Evolutionary conservation across 2,329 filamentous ascomycete species (phyloP), one percentile per base, ranked within the genome.

Genomic region (Herpotrichia juniperi): DNA sequence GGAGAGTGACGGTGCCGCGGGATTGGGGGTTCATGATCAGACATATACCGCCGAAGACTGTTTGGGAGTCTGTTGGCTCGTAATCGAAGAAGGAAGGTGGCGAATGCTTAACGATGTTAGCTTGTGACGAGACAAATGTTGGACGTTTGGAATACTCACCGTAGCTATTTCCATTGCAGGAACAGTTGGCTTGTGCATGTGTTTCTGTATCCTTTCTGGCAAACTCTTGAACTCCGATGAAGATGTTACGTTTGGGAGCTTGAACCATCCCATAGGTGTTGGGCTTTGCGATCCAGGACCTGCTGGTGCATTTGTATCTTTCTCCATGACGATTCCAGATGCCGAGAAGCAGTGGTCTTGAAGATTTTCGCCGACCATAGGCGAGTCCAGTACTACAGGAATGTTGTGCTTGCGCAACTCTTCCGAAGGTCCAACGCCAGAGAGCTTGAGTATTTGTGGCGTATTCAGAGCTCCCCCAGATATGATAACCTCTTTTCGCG

Each of bases 101-200:
- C 17, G 17, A 46, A n/a, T 37, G 21, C 42, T 9, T 28, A 32
- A 46, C 42, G 8, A 24, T 16, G 22, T 37, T 31, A 28, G 32
- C 21, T 75, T 14, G 77, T 71, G 21, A n/a, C n/a, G 17, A 40
- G 46, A 7, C 14, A 59, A 2, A 45, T 43, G 7, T 37, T 34
- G 21, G 34, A 46, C 31, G 14, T 43, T 16, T 16, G 21, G 48
- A n/a, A 74, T 14, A 21, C 34, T 37, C 7, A 37, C 34, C 5
- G 34, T 77, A 4, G 78, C 35, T 11, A 85, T 58, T 57, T 86
- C 83, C 52, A 78, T 83, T 52, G 81, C 79, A 1, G 84, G 83
- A 1, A 86, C 73, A 0, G 81, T 85, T 21, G 77, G 72, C 16
- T 73, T 72, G 32, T 62, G 64, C 3, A 86, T 61, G 53, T 76